Conservation (phyloP, 495 filamentous ascomycete species). For the Talaromyces nanjingensis region DNA sequence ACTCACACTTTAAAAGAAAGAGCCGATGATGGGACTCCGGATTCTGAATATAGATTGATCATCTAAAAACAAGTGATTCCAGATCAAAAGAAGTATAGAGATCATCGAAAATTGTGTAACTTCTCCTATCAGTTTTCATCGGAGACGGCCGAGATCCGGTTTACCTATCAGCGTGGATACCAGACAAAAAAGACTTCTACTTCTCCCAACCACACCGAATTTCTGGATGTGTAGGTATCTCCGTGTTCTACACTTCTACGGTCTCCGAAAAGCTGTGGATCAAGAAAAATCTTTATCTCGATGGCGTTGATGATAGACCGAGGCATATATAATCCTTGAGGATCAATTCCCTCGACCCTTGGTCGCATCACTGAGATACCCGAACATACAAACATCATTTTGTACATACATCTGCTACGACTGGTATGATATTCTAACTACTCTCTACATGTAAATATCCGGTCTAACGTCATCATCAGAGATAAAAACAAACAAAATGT, state of each 20-base stretch:
- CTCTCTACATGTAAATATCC: no score
- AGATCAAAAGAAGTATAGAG: no score
- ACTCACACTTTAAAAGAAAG: no score
- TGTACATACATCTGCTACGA: not conserved
- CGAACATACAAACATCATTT: not conserved
- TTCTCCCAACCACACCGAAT: not conserved
- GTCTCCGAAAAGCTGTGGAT: not conserved
- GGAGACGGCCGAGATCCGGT: conserved; percentile 2
- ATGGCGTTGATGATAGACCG: not conserved
- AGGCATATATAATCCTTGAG: not conserved
- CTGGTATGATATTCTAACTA: no score
- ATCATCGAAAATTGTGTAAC: no score
- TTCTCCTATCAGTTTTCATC: not conserved
- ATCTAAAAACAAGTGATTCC: no score
- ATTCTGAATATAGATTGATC: no score
- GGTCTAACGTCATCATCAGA: not conserved
- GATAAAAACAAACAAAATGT: not conserved
- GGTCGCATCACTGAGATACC: not conserved
- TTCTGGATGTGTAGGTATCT: not conserved
- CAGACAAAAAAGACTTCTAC: not conserved
- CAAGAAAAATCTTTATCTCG: not conserved
- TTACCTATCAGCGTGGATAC: not conserved
- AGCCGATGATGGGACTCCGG: no score
- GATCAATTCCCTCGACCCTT: not conserved
- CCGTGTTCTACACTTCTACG: not conserved